Conservation (phyloP, 257 asterid species). For the Echites panduratus region DNA sequence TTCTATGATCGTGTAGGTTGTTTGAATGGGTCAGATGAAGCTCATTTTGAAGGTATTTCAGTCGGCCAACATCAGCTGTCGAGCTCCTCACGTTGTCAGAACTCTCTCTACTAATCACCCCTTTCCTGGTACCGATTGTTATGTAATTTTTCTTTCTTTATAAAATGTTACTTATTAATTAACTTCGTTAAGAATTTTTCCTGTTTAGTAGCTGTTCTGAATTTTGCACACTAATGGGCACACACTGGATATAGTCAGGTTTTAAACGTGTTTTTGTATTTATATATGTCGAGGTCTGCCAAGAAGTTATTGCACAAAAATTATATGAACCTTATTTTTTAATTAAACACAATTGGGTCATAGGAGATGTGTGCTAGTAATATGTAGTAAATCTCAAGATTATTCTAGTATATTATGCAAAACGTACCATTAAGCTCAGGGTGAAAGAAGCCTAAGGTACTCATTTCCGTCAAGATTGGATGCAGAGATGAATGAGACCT, state of each 20-base stretch:
- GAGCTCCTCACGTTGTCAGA: constrained; percentile 25
- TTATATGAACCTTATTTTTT: too few relatives aligned
- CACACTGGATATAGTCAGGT: not conserved
- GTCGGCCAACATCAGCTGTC: constrained; percentile 32
- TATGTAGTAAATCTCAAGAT: too few relatives aligned
- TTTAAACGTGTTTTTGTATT: too few relatives aligned
- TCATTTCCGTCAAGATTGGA: not conserved
- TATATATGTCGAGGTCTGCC: too few relatives aligned
- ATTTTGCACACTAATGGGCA: not conserved
- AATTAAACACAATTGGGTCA: too few relatives aligned
- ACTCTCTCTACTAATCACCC: constrained; percentile 33
- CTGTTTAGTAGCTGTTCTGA: not conserved
- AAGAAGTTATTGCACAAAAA: too few relatives aligned
- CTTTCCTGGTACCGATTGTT: constrained; percentile 24
- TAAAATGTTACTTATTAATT: not conserved
- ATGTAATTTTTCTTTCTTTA: not conserved
- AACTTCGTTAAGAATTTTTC: too few relatives aligned
- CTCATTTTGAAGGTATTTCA: constrained; percentile 30
- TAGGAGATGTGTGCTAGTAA: too few relatives aligned
- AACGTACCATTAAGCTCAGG: too few relatives aligned
- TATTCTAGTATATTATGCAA: too few relatives aligned
- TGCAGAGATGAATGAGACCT: not conserved
- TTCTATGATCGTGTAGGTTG: not conserved
- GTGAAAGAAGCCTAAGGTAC: not conserved
- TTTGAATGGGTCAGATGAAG: constrained; percentile 40